Percentiles rank a stretch among this genome's conserved stretches.
phyloP scores from a whole-genome alignment of 768 basidiomycete species.

The Phaffia tasmanica region DNA sequence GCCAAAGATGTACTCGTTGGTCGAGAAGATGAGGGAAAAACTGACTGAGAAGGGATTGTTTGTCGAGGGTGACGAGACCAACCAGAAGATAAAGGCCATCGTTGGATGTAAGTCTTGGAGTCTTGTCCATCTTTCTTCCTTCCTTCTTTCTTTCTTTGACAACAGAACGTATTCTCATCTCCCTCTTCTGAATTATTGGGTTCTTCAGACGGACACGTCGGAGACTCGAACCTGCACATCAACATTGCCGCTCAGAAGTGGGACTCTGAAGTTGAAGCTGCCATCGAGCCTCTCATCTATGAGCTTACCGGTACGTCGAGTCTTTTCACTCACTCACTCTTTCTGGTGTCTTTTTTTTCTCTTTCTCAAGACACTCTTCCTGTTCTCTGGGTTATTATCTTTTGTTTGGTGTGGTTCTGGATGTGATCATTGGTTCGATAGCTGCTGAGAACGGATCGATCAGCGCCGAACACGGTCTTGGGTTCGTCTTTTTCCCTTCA shows the following conservation, averaged over 20 bases:
- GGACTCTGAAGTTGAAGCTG: constrained; percentile 67
- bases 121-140: not conserved
- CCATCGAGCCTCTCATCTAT: constrained; percentile 89
- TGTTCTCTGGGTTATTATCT: not conserved
- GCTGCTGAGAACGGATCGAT: constrained; percentile 65
- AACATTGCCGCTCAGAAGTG: constrained; percentile 79
- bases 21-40: constrained; percentile 65
- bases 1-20: constrained; percentile 71
- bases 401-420: constrained; percentile 7
- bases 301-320: constrained; percentile 53
- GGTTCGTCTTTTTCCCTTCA: not conserved
- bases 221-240: constrained; percentile 61
- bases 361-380: not conserved
- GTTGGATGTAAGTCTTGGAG: constrained; percentile 75
- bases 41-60: constrained; percentile 43
- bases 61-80: constrained; percentile 47
- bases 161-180: too few relatives aligned
- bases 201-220: constrained; percentile 10
- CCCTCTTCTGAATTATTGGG: not conserved
- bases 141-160: not conserved
- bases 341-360: not conserved
- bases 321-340: not conserved
- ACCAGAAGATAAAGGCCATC: constrained; percentile 56
- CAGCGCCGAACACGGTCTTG: constrained; percentile 94
- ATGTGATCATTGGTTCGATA: constrained; percentile 40